A percentile compares a stretch with the other conserved stretches of the same genome.
phyloP scores from a whole-genome alignment of 2,329 filamentous ascomycete genomes.

The Calonectria pauciramosa region DNA sequence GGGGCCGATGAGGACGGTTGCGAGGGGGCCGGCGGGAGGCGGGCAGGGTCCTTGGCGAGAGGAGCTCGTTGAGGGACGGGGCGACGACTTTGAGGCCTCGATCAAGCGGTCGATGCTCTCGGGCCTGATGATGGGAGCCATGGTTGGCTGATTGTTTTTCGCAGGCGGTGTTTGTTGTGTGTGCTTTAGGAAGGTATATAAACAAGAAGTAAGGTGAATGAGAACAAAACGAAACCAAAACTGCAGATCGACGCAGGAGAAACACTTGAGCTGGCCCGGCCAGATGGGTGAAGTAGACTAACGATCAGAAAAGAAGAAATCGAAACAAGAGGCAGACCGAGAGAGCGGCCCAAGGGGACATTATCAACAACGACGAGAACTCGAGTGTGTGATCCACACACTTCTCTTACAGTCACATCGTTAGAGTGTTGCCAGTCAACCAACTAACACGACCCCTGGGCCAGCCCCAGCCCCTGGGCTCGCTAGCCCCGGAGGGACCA shows the following conservation, averaged over 20 bases:
- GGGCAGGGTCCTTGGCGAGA: slow-evolving; percentile 42
- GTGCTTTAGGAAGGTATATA: not conserved
- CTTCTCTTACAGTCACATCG: slow-evolving; percentile 41
- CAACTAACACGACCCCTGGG: slow-evolving; percentile 23
- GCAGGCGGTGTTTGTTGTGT: not conserved
- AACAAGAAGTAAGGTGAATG: not conserved
- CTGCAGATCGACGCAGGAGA: slow-evolving; percentile 23
- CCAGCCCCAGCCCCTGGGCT: slow-evolving; percentile 14
- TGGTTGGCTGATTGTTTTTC: slow-evolving; percentile 22
- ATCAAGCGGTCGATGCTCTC: slow-evolving; percentile 39
- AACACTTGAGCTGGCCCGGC: slow-evolving; percentile 39
- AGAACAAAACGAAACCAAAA: slow-evolving; percentile 26
- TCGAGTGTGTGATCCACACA: slow-evolving; percentile 29
- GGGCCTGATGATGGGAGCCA: slow-evolving; percentile 44
- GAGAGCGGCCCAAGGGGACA: slow-evolving; percentile 38
- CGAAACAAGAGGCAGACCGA: slow-evolving; percentile 39
- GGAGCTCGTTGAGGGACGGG: slow-evolving; percentile 27
- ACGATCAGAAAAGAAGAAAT: slow-evolving; percentile 32
- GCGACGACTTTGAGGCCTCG: slow-evolving; percentile 31
- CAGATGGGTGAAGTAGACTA: slow-evolving; percentile 37
- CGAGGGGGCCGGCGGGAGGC: slow-evolving; percentile 42
- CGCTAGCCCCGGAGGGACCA: not conserved
- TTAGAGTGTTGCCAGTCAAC: slow-evolving; percentile 26
- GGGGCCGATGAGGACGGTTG: slow-evolving; percentile 59
- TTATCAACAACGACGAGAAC: slow-evolving; percentile 41